Percentiles rank a stretch among this genome's conserved stretches.
Evolutionary conservation across 2,329 filamentous ascomycete genomes (phyloP).

Genomic region (Fusarium chuoi): DNA sequence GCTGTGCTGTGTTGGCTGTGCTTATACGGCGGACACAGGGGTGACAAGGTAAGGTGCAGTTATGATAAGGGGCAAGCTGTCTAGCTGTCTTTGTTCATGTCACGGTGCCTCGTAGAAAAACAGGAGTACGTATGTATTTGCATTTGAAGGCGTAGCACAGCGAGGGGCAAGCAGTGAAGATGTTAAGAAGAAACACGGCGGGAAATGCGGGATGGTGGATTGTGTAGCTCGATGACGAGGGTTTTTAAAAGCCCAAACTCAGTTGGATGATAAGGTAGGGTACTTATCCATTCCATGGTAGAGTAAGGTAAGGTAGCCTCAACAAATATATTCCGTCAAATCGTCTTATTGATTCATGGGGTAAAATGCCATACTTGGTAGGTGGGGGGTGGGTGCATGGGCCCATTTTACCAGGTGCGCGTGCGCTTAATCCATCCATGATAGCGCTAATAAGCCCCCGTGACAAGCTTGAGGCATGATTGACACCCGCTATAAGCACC

Average conservation of each 20-base stretch:
- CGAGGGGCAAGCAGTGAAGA: background rate
- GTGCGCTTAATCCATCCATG: constrained; percentile 13
- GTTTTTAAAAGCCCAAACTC: constrained; percentile 28
- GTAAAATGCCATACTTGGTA: constrained; percentile 20
- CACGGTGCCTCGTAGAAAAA: constrained; percentile 7
- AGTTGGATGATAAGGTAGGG: constrained; percentile 22
- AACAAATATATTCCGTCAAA: background rate
- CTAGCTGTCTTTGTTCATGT: constrained; percentile 15
- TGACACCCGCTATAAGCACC: constrained; percentile 16
- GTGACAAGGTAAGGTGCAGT: constrained; percentile 2
- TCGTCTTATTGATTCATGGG: background rate
- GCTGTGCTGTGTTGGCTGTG: background rate
- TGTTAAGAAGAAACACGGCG: constrained; percentile 2
- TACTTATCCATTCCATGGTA: no score
- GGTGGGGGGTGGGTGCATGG: constrained; percentile 39
- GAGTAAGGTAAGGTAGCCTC: background rate
- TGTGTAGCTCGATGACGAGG: constrained; percentile 38
- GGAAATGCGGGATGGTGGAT: constrained; percentile 15
- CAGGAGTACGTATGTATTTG: background rate
- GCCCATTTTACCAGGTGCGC: constrained; percentile 14
- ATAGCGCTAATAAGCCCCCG: constrained; percentile 12
- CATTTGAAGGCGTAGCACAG: background rate
- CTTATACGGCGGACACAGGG: constrained; percentile 10
- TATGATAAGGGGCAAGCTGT: constrained; percentile 12
- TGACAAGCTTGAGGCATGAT: constrained; percentile 12